Evolutionary conservation across 352 stramenopile genomes (phyloP), one percentile per base, ranked within the genome.

Genomic region (Blastocystis hominis): DNA sequence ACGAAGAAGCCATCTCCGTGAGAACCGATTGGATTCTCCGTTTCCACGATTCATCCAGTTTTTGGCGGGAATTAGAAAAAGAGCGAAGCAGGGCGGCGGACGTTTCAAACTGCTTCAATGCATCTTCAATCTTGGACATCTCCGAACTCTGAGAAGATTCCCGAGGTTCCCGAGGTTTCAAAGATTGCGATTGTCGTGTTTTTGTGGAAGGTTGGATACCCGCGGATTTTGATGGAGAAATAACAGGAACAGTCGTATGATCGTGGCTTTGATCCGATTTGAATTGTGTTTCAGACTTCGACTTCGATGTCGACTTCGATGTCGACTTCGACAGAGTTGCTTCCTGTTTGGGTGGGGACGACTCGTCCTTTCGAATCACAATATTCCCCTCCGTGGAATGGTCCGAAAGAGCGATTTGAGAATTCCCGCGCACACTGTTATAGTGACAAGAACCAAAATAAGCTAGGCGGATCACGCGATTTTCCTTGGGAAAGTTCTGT

Each of bases 381-480:
- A 86, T 42, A 13, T 30, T 69, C 3, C 15, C 36, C 2, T 13
- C 20, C 24, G 34, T 24, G 2, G 76, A 62, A 6, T 17, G 30
- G 9, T 13, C 5, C 2, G 53, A 61, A 63, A 76, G 40, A 17
- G 64, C 20, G 17, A 3, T 55, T 17, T 46, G 42, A 6, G 42
- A 44, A 13, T 40, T 47, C 10, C 36, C 47, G 24, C 54, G 36
- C 7, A 75, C 0, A 56, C 34, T 76, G 24, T 53, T 53, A 56
- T 63, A 87, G 30, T 44, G 59, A 44, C 59, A 77, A 20, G 36
- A 77, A 17, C 34, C 36, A 13, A 78, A 38, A 53, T 76, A 78
- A 92, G 40, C 93, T 92, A 5, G 89, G 92, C 24, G 93, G 94
- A 95, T 34, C 86, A 92, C 88, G 94, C 95, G 70, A 94, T 90